Conservation (phyloP, 139 green algal genomes). For the Spirogloea muscicola region DNA sequence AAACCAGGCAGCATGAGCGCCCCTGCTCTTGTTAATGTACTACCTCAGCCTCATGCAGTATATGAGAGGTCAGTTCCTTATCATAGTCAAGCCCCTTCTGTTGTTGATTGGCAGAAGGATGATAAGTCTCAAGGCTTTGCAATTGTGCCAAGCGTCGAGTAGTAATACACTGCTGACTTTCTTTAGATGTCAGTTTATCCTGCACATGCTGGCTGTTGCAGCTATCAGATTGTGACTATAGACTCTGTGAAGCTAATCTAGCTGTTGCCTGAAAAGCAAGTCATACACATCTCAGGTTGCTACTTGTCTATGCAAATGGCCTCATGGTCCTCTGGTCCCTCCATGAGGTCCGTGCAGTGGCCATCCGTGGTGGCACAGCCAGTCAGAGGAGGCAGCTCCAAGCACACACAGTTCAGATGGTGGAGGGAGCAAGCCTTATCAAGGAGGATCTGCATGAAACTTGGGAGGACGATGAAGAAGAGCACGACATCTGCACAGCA, state of each 20-base stretch:
- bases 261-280: too few species aligned
- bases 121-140: neutral
- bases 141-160: neutral
- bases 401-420: neutral
- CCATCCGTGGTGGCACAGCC: constrained; percentile 13
- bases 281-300: constrained; percentile 17
- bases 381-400: constrained; percentile 1
- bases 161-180: neutral
- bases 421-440: too few species aligned
- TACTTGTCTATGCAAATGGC: constrained; percentile 19
- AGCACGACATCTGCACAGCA: constrained; percentile 1
- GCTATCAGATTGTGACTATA: too few species aligned
- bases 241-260: too few species aligned
- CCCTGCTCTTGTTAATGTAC: neutral
- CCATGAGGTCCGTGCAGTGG: constrained; percentile 3
- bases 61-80: constrained; percentile 1
- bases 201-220: too few species aligned
- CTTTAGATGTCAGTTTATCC: neutral
- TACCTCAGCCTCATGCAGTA: neutral
- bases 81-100: too few species aligned
- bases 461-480: constrained; percentile 12
- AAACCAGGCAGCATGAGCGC: neutral
- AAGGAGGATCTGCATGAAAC: neutral
- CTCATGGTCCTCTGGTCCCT: constrained; percentile 28
- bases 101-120: too few species aligned